These are phyloP conservation scores for Coix lacrymajobi DNA, from an alignment of 176 grass and related monocot genomes.

Conservation along the genomic window DNA sequence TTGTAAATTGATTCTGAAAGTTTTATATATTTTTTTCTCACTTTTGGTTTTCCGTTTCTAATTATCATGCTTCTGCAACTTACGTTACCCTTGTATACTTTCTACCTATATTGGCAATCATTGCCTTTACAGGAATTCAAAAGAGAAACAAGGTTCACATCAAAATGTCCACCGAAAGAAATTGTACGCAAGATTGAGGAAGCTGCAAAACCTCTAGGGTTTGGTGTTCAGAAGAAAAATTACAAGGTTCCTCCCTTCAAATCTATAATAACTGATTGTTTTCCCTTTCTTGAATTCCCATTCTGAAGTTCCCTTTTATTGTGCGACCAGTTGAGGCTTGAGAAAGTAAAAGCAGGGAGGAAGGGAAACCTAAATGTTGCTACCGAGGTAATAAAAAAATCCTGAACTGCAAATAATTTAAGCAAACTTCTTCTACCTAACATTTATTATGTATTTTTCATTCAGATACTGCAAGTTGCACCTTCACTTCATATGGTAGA, in stretches of 20 bases:
- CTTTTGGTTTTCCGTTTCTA: neutral
- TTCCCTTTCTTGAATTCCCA: neutral
- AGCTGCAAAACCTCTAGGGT: conserved; percentile 95
- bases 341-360: conserved; percentile 80
- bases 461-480: conserved; percentile 84
- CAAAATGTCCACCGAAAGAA: conserved; percentile 81
- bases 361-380: conserved; percentile 96
- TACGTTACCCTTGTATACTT: neutral
- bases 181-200: conserved; percentile 95
- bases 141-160: conserved; percentile 95
- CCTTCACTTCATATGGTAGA: conserved; percentile 96
- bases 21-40: neutral
- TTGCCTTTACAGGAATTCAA: conserved; percentile 68
- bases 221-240: conserved; percentile 95
- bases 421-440: neutral
- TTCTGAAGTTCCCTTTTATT: conserved; percentile 9
- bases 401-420: neutral
- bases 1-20: neutral
- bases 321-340: conserved; percentile 57
- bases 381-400: conserved; percentile 66
- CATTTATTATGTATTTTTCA: conserved; percentile 16
- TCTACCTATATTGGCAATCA: neutral
- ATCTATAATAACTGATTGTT: neutral
- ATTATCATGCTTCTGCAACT: neutral
- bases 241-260: conserved; percentile 52